Percentiles rank a stretch among this genome's conserved stretches.
Conservation (phyloP, 169 alveolate genomes). For the Babesia divergens region DNA sequence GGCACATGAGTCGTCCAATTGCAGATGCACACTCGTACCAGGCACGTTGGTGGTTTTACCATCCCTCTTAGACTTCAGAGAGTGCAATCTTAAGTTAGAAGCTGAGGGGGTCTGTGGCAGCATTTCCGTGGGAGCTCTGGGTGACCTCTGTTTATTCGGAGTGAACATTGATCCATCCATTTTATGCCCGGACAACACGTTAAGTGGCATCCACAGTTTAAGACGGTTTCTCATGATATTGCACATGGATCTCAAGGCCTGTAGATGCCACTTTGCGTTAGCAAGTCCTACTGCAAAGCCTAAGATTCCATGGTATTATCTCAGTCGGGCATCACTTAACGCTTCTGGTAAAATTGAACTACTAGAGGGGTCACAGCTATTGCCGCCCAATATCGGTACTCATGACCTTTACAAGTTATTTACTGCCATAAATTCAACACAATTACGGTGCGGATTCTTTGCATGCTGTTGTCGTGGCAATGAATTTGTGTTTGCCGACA, state of each 20-base stretch:
- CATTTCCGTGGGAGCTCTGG: neutral
- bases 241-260: constrained; percentile 16
- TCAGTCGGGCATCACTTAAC: neutral
- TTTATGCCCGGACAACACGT: neutral
- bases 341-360: neutral
- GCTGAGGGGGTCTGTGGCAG: constrained; percentile 1
- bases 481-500: neutral
- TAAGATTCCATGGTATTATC: neutral
- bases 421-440: neutral
- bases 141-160: neutral
- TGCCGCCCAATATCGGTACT: neutral
- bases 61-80: constrained; percentile 14
- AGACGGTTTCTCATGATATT: neutral
- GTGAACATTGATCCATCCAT: neutral
- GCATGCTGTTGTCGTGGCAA: neutral
- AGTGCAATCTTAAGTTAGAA: neutral
- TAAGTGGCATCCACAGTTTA: neutral
- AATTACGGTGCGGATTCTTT: neutral
- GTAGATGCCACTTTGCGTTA: constrained; percentile 3
- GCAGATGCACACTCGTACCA: constrained; percentile 26
- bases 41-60: constrained; percentile 40
- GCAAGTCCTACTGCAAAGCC: constrained; percentile 14
- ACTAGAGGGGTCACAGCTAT: neutral
- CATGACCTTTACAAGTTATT: neutral
- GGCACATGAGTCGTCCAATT: constrained; percentile 1